These are phyloP conservation scores for Kondoa malvinella DNA, from an alignment of 768 basidiomycete genomes.

Conservation along the genomic window DNA sequence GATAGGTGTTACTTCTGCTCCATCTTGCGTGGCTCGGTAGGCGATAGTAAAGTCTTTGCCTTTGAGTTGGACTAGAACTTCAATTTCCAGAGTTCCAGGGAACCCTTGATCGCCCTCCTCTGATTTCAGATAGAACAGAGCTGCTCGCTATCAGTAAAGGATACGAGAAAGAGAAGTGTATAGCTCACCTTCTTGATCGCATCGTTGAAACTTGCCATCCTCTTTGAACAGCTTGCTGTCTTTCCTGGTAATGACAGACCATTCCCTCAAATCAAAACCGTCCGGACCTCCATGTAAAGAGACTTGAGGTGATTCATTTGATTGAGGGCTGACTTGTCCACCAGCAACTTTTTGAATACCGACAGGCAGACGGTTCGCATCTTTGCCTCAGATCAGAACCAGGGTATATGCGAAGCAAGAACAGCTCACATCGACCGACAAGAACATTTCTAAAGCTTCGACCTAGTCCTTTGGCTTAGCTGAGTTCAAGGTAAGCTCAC, in stretches of 20 bases:
- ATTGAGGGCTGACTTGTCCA: background rate
- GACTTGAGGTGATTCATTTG: background rate
- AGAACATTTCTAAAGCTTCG: background rate
- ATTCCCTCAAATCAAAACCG: background rate
- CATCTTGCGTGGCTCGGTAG: background rate
- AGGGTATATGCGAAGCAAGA: background rate
- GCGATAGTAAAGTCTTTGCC: background rate
- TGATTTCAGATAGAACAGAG: background rate
- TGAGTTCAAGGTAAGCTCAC: background rate
- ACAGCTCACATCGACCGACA: background rate
- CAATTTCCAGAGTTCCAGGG: background rate
- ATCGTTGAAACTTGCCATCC: background rate
- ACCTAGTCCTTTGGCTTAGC: background rate
- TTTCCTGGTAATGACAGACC: background rate
- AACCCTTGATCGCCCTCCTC: slow-evolving; percentile 3
- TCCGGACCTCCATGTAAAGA: background rate
- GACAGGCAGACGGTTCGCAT: slow-evolving; percentile 1
- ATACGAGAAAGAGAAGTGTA: background rate
- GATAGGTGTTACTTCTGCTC: background rate
- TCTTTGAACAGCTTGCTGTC: background rate
- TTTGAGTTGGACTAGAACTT: background rate
- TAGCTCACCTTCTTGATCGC: background rate
- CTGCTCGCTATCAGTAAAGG: background rate
- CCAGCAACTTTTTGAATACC: background rate
- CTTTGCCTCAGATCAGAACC: background rate